Conservation (phyloP, 2,329 filamentous ascomycete genomes). For the Stemphylium vesicarium region DNA sequence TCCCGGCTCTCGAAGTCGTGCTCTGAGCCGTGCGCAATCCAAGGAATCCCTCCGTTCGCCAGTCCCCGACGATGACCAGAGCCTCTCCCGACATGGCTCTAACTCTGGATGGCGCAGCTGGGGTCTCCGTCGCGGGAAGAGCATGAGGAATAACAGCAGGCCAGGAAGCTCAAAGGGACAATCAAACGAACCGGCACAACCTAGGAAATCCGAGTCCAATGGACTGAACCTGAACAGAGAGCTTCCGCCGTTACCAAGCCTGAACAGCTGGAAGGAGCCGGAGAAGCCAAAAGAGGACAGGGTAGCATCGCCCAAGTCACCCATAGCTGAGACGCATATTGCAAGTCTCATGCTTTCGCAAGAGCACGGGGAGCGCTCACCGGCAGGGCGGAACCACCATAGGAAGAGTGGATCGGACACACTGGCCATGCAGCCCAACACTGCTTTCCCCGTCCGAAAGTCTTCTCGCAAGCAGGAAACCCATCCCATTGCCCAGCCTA, state of each 20-base stretch:
- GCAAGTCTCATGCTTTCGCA: constrained; percentile 46
- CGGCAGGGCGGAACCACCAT: constrained; percentile 33
- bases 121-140: constrained; percentile 44
- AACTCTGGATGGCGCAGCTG: constrained; percentile 49
- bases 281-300: constrained; percentile 23
- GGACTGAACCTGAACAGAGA: constrained; percentile 55
- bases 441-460: constrained; percentile 23
- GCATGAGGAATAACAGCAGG: constrained; percentile 41
- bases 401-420: constrained; percentile 41
- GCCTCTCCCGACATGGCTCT: constrained; percentile 34
- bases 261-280: constrained; percentile 49
- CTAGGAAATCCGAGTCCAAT: constrained; percentile 33
- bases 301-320: constrained; percentile 26
- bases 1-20: constrained; percentile 39
- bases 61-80: constrained; percentile 17
- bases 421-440: constrained; percentile 31
- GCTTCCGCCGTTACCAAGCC: constrained; percentile 55
- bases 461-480: constrained; percentile 21
- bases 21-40: constrained; percentile 44
- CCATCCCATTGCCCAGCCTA: constrained; percentile 14
- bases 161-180: constrained; percentile 40
- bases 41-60: constrained; percentile 37
- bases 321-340: constrained; percentile 38
- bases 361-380: constrained; percentile 37
- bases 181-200: constrained; percentile 27